Percentiles rank a stretch among this genome's conserved stretches.
phyloP scores from a whole-genome alignment of 805 yeast genomes.

The Candida glaebosa region DNA sequence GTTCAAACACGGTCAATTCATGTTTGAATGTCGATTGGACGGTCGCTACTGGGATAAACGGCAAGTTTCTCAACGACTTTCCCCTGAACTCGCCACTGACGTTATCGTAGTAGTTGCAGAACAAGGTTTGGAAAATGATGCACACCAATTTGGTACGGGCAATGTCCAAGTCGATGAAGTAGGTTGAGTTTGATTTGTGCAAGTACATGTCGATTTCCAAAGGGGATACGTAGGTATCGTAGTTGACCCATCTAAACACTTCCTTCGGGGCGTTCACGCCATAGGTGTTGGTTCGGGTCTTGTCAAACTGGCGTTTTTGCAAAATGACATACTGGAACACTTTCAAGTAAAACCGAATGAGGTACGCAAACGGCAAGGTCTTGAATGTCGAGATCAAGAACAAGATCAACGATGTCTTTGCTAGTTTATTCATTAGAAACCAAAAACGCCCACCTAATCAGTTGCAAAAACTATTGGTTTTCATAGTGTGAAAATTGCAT shows the following conservation, averaged over 20 bases:
- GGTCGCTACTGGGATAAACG: conserved; percentile 76
- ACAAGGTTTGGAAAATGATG: conserved; percentile 53
- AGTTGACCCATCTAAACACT: conserved; percentile 43
- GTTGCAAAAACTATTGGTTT: too few species aligned
- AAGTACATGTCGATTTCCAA: conserved; percentile 82
- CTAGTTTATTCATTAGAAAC: background rate
- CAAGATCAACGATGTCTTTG: background rate
- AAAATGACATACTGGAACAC: conserved; percentile 40
- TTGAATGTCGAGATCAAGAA: conserved; percentile 48
- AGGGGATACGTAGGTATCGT: conserved; percentile 60
- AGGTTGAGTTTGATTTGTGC: conserved; percentile 86
- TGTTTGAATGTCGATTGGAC: conserved; percentile 63
- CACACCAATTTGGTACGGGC: conserved; percentile 65
- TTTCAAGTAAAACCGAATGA: conserved; percentile 55
- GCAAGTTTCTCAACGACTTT: conserved; percentile 31
- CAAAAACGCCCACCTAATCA: too few species aligned
- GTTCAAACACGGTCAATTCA: conserved; percentile 68
- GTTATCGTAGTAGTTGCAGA: conserved; percentile 42
- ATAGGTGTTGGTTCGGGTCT: conserved; percentile 27
- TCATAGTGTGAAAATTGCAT: too few species aligned
- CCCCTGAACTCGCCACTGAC: conserved; percentile 29
- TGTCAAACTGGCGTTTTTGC: conserved; percentile 22
- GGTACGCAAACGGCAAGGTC: conserved; percentile 64
- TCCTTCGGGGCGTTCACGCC: conserved; percentile 27
- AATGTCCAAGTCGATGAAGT: conserved; percentile 76